Percentiles rank a stretch among this genome's conserved stretches.
phyloP scores from a whole-genome alignment of 1,284 basidiomycete genomes.

The Trametes versicolor region DNA sequence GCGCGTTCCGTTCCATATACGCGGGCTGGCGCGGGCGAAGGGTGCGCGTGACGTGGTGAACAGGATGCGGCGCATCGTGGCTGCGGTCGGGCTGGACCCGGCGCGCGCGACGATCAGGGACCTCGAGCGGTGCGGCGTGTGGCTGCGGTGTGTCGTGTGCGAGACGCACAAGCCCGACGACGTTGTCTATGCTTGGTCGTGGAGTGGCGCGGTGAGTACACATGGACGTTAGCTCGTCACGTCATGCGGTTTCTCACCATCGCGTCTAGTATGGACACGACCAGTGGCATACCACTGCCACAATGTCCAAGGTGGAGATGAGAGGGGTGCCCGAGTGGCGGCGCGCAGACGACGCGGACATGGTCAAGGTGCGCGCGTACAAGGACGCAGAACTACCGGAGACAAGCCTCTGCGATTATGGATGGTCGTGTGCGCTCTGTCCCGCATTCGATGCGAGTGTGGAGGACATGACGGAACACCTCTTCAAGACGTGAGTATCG shows the following conservation, averaged over 20 bases:
- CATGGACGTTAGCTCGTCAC: too few relatives aligned
- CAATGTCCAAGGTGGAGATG: not conserved
- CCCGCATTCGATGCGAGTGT: not conserved
- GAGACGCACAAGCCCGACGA: not conserved
- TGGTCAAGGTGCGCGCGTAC: not conserved
- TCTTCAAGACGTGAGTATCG: not conserved
- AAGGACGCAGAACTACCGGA: not conserved
- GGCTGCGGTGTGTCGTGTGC: slow-evolving; percentile 1
- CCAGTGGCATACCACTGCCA: not conserved
- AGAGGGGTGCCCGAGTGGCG: not conserved
- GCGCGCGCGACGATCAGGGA: slow-evolving; percentile 5
- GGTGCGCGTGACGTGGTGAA: not conserved
- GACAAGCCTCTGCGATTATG: not conserved
- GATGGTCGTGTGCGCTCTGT: not conserved
- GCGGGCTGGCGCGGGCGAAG: not conserved
- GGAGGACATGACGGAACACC: not conserved
- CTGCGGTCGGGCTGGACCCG: slow-evolving; percentile 11
- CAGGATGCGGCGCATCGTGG: not conserved
- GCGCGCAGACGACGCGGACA: not conserved
- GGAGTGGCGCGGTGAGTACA: not conserved
- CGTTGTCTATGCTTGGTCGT: not conserved
- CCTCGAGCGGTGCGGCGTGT: too few relatives aligned
- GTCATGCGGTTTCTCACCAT: not conserved
- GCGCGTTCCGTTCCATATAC: not conserved
- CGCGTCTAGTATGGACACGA: not conserved